These are phyloP conservation scores for Hibiscus mutabilis DNA, from an alignment of 345 rosid species.

Conservation along the genomic window DNA sequence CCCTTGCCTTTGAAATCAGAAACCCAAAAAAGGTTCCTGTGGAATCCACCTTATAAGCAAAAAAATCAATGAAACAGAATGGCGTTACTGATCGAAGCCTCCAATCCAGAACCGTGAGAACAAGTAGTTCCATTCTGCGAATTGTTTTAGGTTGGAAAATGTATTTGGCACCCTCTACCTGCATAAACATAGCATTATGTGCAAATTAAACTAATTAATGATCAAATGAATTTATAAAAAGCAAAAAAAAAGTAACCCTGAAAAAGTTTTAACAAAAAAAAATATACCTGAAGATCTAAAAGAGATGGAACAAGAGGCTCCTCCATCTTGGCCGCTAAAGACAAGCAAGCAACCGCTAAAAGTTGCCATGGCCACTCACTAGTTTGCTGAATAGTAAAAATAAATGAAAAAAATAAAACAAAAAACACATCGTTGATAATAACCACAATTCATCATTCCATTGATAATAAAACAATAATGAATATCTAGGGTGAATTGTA, in stretches of 20 bases:
- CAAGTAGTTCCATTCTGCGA: slow-evolving; percentile 84
- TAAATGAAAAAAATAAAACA: not conserved
- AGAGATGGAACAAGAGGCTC: slow-evolving; percentile 84
- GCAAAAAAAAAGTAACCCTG: not conserved
- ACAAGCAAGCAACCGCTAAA: slow-evolving; percentile 82
- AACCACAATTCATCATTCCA: not conserved
- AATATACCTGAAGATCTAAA: slow-evolving; percentile 77
- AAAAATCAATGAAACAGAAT: slow-evolving; percentile 68
- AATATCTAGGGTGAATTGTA: not conserved
- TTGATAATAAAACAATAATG: not conserved
- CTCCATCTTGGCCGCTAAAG: slow-evolving; percentile 98
- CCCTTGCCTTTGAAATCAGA: slow-evolving; percentile 57
- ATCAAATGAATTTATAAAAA: not conserved
- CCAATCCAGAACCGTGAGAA: slow-evolving; percentile 79
- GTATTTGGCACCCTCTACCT: slow-evolving; percentile 73
- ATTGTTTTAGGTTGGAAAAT: slow-evolving; percentile 81
- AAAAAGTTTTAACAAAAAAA: not conserved
- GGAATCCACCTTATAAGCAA: slow-evolving; percentile 79
- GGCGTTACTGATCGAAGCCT: slow-evolving; percentile 93
- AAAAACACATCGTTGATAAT: not conserved
- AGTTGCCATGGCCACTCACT: slow-evolving; percentile 93
- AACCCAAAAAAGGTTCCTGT: slow-evolving; percentile 51
- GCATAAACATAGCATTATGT: not conserved
- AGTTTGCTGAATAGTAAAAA: slow-evolving; percentile 49
- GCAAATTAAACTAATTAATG: not conserved